These are phyloP conservation scores for Penicillium coprophilum DNA, from an alignment of 495 filamentous ascomycete species.

Conservation along the genomic window DNA sequence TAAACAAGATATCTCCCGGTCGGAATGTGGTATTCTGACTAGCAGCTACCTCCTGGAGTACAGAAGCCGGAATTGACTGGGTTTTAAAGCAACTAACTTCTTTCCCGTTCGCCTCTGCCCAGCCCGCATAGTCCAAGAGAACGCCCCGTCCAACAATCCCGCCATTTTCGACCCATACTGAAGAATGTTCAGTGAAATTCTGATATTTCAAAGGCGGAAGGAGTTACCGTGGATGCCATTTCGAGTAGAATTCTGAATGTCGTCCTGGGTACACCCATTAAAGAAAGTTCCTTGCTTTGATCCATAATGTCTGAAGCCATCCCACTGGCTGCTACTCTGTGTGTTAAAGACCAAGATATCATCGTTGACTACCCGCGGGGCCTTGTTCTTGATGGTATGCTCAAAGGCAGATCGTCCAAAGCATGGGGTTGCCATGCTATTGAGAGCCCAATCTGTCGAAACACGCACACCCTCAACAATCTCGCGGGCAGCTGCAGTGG, in stretches of 20 bases:
- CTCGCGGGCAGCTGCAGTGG: conserved; percentile 45
- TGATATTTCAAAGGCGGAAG: not conserved
- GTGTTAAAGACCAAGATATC: conserved; percentile 63
- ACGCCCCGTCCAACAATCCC: conserved; percentile 58
- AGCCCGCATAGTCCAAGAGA: conserved; percentile 58
- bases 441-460: conserved; percentile 43
- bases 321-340: conserved; percentile 57
- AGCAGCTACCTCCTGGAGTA: conserved; percentile 40
- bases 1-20: conserved; percentile 56
- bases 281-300: conserved; percentile 53
- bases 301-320: conserved; percentile 56
- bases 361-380: conserved; percentile 53
- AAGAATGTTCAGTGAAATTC: not conserved
- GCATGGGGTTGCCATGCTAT: conserved; percentile 28
- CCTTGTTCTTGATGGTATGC: conserved; percentile 39
- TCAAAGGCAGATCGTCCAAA: conserved; percentile 33
- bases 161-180: conserved; percentile 45
- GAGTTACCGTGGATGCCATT: conserved; percentile 48
- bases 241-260: conserved; percentile 49
- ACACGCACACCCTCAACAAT: conserved; percentile 51
- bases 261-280: conserved; percentile 57
- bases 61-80: conserved; percentile 38
- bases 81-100: conserved; percentile 39
- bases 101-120: conserved; percentile 41
- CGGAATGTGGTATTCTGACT: conserved; percentile 39